Conservation (phyloP, 805 yeast species). For the Lipomyces yamadae region DNA sequence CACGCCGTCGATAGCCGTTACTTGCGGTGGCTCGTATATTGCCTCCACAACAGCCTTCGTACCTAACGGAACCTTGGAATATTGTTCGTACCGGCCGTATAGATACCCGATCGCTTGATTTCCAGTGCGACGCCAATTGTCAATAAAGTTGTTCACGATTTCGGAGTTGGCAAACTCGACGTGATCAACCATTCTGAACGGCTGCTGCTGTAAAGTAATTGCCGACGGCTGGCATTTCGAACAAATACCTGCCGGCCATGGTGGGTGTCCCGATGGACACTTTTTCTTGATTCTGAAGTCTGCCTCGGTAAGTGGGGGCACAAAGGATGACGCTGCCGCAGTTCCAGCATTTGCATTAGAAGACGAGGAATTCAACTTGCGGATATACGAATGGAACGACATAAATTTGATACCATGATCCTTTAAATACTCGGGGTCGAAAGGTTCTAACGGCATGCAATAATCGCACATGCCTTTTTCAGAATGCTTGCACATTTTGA, state of each 20-base stretch:
- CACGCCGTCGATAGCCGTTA: conserved; percentile 83
- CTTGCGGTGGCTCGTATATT: conserved; percentile 91
- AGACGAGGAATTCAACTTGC: conserved; percentile 68
- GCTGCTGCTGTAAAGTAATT: conserved; percentile 86
- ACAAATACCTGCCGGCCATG: conserved; percentile 95
- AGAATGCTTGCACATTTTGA: conserved; percentile 76
- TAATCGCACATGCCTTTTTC: conserved; percentile 98
- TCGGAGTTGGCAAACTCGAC: conserved; percentile 82
- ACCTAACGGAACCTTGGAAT: conserved; percentile 87
- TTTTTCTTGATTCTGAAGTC: conserved; percentile 61
- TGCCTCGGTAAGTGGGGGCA: conserved; percentile 78
- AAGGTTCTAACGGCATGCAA: conserved; percentile 94
- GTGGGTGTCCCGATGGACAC: conserved; percentile 82
- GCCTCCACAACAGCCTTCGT: conserved; percentile 93
- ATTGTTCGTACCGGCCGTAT: conserved; percentile 78
- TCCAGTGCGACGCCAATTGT: conserved; percentile 89
- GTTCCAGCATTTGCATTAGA: conserved; percentile 53
- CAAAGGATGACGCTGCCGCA: conserved; percentile 59
- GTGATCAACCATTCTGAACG: conserved; percentile 95
- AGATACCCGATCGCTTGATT: conserved; percentile 83
- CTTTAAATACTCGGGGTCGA: conserved; percentile 78
- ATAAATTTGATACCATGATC: conserved; percentile 82
- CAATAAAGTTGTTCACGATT: conserved; percentile 81
- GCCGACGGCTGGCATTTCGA: conserved; percentile 97
- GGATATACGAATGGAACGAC: conserved; percentile 82